These are phyloP conservation scores for Ogataea hybrid DNA, from an alignment of 1,139 yeast species.

Conservation along the genomic window DNA sequence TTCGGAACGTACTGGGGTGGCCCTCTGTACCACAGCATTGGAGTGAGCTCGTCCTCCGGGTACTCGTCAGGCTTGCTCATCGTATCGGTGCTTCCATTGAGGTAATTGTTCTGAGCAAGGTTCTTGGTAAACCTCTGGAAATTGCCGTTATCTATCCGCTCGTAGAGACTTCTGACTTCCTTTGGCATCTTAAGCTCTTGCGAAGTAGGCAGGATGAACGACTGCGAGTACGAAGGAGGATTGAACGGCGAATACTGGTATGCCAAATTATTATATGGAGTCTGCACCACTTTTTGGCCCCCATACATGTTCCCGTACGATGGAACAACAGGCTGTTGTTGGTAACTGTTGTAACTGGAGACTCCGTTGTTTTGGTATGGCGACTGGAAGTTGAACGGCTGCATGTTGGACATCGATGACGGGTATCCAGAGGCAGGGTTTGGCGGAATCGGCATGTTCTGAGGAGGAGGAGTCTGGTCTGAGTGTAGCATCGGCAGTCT, in stretches of 20 bases:
- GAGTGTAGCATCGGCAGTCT: slow-evolving; percentile 44
- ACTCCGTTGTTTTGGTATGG: slow-evolving; percentile 9
- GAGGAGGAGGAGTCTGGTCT: slow-evolving; percentile 52
- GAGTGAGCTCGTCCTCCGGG: slow-evolving; percentile 29
- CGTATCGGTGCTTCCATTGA: slow-evolving; percentile 14
- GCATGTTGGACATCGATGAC: slow-evolving; percentile 8
- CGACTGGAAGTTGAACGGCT: slow-evolving; percentile 9
- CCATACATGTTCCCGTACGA: slow-evolving; percentile 14
- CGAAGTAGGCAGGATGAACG: slow-evolving; percentile 29
- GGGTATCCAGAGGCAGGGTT: slow-evolving; percentile 4
- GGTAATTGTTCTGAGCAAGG: slow-evolving; percentile 21
- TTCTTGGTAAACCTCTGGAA: slow-evolving; percentile 23
- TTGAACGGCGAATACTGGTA: slow-evolving; percentile 31
- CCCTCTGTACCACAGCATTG: slow-evolving; percentile 75
- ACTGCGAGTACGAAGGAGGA: slow-evolving; percentile 29
- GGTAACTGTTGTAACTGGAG: slow-evolving; percentile 11
- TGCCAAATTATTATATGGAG: slow-evolving; percentile 30
- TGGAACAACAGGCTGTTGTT: slow-evolving; percentile 9
- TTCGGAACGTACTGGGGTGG: slow-evolving; percentile 66
- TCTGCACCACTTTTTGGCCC: slow-evolving; percentile 27
- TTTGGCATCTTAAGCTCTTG: slow-evolving; percentile 23
- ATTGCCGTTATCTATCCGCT: slow-evolving; percentile 23
- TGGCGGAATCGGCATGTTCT: slow-evolving; percentile 14
- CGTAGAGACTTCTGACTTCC: slow-evolving; percentile 23
- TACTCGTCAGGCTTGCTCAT: slow-evolving; percentile 21